These are phyloP conservation scores for Pseudonitzschia delicatissima DNA, from an alignment of 108 stramenopile genomes.

Conservation along the genomic window DNA sequence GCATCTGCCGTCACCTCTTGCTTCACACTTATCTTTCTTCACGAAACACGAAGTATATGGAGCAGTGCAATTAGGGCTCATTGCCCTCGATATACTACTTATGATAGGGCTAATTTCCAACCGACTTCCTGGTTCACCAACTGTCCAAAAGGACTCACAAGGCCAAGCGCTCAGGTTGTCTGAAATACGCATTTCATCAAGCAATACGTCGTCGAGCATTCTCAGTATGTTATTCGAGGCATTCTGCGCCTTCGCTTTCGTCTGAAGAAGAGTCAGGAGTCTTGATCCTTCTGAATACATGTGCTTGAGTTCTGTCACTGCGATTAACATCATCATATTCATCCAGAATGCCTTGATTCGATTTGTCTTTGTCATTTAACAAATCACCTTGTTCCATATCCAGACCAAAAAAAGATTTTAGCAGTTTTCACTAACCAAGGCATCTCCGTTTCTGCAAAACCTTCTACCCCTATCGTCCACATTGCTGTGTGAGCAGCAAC, in stretches of 20 bases:
- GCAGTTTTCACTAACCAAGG: conserved; percentile 24
- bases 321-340: conserved; percentile 15
- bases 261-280: conserved; percentile 18
- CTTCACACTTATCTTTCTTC: conserved; percentile 70
- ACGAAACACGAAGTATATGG: conserved; percentile 62
- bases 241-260: conserved; percentile 3
- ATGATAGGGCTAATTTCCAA: conserved; percentile 26
- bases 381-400: conserved; percentile 19
- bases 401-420: conserved; percentile 36
- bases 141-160: conserved; percentile 76
- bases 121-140: conserved; percentile 31
- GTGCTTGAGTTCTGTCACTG: conserved; percentile 9
- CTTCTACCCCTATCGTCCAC: conserved; percentile 46
- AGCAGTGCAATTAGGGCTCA: conserved; percentile 72
- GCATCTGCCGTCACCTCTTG: conserved; percentile 55
- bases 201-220: conserved; percentile 45
- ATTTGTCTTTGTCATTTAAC: neutral
- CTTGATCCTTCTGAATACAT: conserved; percentile 14
- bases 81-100: conserved; percentile 26
- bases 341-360: neutral
- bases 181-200: conserved; percentile 53
- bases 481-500: conserved; percentile 86
- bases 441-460: conserved; percentile 30
- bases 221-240: conserved; percentile 18
- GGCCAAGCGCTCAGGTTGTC: conserved; percentile 69